phyloP scores from a whole-genome alignment of 2,329 filamentous ascomycete species.

The Diatrype stigma region DNA sequence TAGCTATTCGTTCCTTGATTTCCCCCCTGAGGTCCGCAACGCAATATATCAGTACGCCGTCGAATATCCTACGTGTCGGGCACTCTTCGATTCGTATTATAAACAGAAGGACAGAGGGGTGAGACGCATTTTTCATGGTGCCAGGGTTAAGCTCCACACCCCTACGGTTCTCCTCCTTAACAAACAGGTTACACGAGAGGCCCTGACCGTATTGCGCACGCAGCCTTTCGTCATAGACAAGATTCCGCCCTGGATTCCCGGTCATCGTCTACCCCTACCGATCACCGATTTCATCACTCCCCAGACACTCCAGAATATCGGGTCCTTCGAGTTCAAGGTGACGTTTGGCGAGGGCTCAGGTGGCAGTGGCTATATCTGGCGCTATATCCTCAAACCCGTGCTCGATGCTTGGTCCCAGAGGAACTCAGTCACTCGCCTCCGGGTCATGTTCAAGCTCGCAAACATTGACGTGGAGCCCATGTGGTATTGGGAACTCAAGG shows the following conservation, averaged over 20 bases:
- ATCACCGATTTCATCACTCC: slow-evolving; percentile 25
- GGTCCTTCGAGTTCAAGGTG: slow-evolving; percentile 27
- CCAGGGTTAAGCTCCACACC: slow-evolving; percentile 17
- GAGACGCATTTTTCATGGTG: background rate
- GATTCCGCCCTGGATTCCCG: slow-evolving; percentile 31
- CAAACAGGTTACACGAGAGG: slow-evolving; percentile 29
- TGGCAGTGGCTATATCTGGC: slow-evolving; percentile 25
- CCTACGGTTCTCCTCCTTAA: slow-evolving; percentile 32
- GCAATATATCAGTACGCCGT: slow-evolving; percentile 28
- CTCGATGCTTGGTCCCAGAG: slow-evolving; percentile 20
- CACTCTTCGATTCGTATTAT: slow-evolving; percentile 29
- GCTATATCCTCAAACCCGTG: slow-evolving; percentile 20
- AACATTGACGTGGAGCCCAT: slow-evolving; percentile 12
- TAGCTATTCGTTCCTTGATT: slow-evolving; percentile 21
- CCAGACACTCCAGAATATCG: slow-evolving; percentile 28
- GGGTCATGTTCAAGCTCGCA: slow-evolving; percentile 28
- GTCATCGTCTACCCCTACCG: slow-evolving; percentile 17
- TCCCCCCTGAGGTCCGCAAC: slow-evolving; percentile 32
- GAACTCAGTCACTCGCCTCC: slow-evolving; percentile 23
- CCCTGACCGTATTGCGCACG: slow-evolving; percentile 22
- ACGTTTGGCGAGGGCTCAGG: slow-evolving; percentile 23
- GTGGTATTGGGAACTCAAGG: slow-evolving; percentile 19
- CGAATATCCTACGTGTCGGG: slow-evolving; percentile 23
- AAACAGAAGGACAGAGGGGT: slow-evolving; percentile 12
- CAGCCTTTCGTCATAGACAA: slow-evolving; percentile 29